Base-by-base conservation (phyloP, 768 basidiomycete genomes). In the Boletus rubescentipes region DNA sequence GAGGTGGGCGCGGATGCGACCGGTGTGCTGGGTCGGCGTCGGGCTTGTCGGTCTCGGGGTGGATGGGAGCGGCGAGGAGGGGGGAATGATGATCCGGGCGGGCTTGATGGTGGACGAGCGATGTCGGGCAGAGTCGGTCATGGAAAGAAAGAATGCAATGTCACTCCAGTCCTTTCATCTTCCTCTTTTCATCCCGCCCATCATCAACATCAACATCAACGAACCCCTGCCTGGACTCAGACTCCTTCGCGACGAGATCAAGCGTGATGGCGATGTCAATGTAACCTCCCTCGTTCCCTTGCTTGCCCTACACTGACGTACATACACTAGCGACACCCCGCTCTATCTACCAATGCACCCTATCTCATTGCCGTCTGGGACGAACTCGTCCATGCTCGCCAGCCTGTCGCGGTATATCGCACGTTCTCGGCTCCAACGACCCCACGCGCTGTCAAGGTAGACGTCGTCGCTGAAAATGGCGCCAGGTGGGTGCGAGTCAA, bases 331-430 rank as follows among this genome's bases (percentile, higher is more conserved):
- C 70, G 49, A 14, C 30, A 48, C 36, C 2, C 78, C 58, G 76
- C 32, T 34, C 6, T 36, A 11, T 46, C 86, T 0, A 90, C 86
- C 9, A 94, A 93, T 68, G 86, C 90, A 0, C 87, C 87, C 10
- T 90, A 92, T 62, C 75, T 91, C 29, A 74, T 87, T 12, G 85
- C 89, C 0, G 89, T 94, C 0, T 94, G 91, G 90, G 79, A 87
- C 49, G 90, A 93, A 64, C 75, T 92, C 1, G 55, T 85, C 10
- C 76, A 78, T 56, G 85, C 88, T 3, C 77, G 77, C 2, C 73
- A 71, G 14, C 86, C 85, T 0, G 72, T 89, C 10, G 76, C 80
- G 0, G 73, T 93, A 18, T 84, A 83, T 65, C 84, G 79, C 58
- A 79, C 74, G 1, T 87, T 85, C 51, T 49, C 36, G 46, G 16